Base-by-base conservation (phyloP, 257 asterid genomes). In the Solanum appendiculatum region DNA sequence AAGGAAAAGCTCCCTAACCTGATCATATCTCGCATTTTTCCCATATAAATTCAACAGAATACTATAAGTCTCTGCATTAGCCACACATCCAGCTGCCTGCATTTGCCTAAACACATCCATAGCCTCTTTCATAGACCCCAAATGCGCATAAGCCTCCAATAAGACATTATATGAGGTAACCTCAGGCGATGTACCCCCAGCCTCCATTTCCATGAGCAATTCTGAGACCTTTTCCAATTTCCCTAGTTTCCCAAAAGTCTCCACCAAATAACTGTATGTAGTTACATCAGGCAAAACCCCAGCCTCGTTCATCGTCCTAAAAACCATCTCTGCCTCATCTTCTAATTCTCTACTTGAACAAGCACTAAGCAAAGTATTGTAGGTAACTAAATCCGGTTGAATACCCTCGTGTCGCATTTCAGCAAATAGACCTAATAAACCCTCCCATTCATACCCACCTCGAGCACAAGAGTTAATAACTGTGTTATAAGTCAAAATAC, bases 341-440 rank as follows among this genome's bases (percentile, higher is more conserved):
- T 97, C 97, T 72, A 96, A 91, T 72, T 91, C 95, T 89, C 98
- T 91, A 88, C 80, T 91, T 8, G 98, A 90, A 87, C 99, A 97
- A 16, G 99, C 98, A 87, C 98, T 91, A 90, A 97, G 88, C 91
- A 97, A 77, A 12, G 98, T 94, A 88, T 95, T 97, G 66, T 95
- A 94, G 9, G 99, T 97, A 78, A 97, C 97, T 91, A 97, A 92
- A 92, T 97, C 99, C 27, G 99, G 98, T 70, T 93, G 98, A 89
- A 97, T 88, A 85, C 99, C 98, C 86, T 95, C 98, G 8, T 97
- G 99, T 90, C 99, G 85, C 98, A 97, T 97, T 88, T 97, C 98
- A 23, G 95, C 99, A 89, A 97, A 97, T 92, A 97, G 91, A 90
- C 98, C 92, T 93, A 97, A 88, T 88, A 97, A 91, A 60, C 99